Evolutionary conservation across 768 basidiomycete species (phyloP).

Genomic region (Auricularia sp.): DNA sequence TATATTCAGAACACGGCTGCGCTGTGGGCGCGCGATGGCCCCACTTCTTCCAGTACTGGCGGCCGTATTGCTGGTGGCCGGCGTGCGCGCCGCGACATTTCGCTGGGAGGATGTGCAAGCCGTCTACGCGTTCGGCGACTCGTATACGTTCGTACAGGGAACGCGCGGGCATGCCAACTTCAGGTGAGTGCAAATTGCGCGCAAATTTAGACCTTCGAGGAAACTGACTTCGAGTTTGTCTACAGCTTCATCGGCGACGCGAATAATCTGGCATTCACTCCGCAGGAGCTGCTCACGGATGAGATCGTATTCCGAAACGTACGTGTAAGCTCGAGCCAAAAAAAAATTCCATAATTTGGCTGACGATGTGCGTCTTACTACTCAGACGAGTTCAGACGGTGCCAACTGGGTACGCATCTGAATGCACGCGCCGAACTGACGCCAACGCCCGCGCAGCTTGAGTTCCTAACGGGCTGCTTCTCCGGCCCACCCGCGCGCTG

Average conservation of each 20-base stretch:
- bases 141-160: slow-evolving; percentile 46
- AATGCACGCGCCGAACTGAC: not conserved
- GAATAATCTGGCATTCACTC: slow-evolving; percentile 31
- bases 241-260: slow-evolving; percentile 42
- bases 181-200: slow-evolving; percentile 22
- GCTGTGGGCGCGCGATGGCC: not conserved
- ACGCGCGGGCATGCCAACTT: slow-evolving; percentile 38
- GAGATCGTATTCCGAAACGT: slow-evolving; percentile 38
- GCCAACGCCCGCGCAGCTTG: slow-evolving; percentile 24
- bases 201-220: no score
- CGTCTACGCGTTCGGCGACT: slow-evolving; percentile 46
- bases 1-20: no score
- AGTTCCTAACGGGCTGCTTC: slow-evolving; percentile 44
- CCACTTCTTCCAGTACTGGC: not conserved
- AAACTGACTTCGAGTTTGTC: not conserved
- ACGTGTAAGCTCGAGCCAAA: slow-evolving; percentile 3
- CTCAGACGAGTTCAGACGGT: slow-evolving; percentile 44
- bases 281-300: slow-evolving; percentile 29
- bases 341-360: not conserved
- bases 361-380: not conserved
- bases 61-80: not conserved
- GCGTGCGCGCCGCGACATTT: slow-evolving; percentile 17
- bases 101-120: slow-evolving; percentile 33
- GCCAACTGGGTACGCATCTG: slow-evolving; percentile 35
- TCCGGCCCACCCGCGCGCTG: slow-evolving; percentile 34